Base-by-base conservation (phyloP, 2,329 filamentous ascomycete species). In the Neonectria coccinea region DNA sequence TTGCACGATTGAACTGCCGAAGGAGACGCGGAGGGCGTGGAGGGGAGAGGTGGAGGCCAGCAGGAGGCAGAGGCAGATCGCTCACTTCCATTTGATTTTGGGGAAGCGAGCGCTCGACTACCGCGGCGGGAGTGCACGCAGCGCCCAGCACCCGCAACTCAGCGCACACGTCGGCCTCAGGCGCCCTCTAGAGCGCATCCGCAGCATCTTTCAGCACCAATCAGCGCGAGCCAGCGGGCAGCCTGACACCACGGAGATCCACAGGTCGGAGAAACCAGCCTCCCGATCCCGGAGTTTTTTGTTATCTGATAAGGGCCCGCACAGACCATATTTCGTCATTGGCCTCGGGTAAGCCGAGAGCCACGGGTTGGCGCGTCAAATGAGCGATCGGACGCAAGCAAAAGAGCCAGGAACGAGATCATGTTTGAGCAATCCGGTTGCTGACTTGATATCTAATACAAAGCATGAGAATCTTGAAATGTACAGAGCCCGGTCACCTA, bases 51-150 rank as follows among this genome's bases (percentile, higher is more conserved):
- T 63, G 68, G 69, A 71, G 64, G 65, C 64, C 39, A 71, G 71
- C 66, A 70, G 62, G 61, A 63, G 66, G 67, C 48, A 59, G 67
- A 68, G 64, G 66, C 63, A 70, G 66, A 61, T 52, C 47, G 59
- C 58, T 62, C 59, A 45, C 65, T 69, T 63, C 67, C 64, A 70
- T 63, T 72, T 51, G 62, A 64, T 68, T 74, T 74, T 70, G 69
- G 72, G 73, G 68, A 72, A 64, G 59, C 64, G 61, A 66, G 62
- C 56, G 64, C 70, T 68, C 51, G 59, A 70, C 65, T 67, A 59
- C 71, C 56, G 64, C 59, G 47, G 69, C 61, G 64, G 64, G 50
- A 56, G 56, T 65, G 55, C 48, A 55, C 59, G 36, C 62, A 66
- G 58, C 55, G 65, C 39, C 64, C 64, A 54, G 42, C 59, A 65